Evolutionary conservation across 495 filamentous ascomycete genomes (phyloP).

Genomic region (Lasiosphaeriaceae sp.): DNA sequence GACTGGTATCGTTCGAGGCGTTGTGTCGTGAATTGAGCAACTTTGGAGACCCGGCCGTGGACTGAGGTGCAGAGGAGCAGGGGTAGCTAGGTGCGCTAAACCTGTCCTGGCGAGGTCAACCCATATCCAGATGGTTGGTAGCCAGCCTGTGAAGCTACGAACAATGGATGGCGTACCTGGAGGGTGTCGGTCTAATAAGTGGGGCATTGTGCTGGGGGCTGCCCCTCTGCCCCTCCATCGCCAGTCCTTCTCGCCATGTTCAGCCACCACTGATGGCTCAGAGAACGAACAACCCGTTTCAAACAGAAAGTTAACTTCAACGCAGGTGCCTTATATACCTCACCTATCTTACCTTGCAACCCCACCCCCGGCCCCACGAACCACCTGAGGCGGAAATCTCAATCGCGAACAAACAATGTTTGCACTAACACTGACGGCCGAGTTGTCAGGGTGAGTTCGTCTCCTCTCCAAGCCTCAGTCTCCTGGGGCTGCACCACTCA

Average conservation of each 20-base stretch:
- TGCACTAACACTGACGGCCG: conserved; percentile 72
- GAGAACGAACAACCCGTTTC: no score
- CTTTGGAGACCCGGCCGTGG: background rate
- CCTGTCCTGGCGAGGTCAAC: background rate
- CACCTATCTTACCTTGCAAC: background rate
- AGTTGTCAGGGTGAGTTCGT: conserved; percentile 59
- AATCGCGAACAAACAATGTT: conserved; percentile 53
- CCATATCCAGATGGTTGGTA: no score
- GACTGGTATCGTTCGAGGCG: conserved; percentile 1
- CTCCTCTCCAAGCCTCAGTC: conserved; percentile 14
- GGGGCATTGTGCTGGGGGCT: no score
- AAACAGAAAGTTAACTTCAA: no score
- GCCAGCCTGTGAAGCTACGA: no score
- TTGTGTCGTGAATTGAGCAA: background rate
- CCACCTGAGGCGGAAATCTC: background rate
- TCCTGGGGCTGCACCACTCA: background rate
- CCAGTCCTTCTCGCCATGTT: background rate
- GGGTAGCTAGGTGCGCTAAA: background rate
- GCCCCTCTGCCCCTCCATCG: background rate
- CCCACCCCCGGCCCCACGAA: background rate
- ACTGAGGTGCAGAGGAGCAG: background rate
- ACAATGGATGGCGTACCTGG: no score
- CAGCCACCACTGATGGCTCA: background rate
- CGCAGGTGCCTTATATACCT: no score
- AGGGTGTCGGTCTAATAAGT: no score